A percentile compares a stretch with the other conserved stretches of the same genome.
Evolutionary conservation across 805 yeast species (phyloP).

Genomic region (Ogataea paradorogensis): DNA sequence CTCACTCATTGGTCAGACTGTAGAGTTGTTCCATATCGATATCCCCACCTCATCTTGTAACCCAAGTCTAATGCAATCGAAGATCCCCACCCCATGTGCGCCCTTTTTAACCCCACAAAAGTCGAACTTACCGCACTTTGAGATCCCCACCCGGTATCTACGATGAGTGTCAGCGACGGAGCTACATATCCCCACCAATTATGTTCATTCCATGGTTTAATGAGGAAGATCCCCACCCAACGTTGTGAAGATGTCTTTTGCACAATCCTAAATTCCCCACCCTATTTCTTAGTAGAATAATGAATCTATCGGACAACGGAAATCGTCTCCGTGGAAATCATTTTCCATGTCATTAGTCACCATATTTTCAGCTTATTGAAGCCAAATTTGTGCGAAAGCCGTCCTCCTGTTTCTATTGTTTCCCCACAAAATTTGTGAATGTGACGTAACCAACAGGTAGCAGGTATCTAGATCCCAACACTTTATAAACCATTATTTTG

Average conservation of each 20-base stretch:
- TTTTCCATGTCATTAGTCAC: neutral
- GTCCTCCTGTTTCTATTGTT: neutral
- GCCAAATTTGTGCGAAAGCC: neutral
- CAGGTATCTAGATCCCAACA: neutral
- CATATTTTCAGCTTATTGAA: neutral
- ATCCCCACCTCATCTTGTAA: neutral
- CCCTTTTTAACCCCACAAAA: too few relatives aligned
- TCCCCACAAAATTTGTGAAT: neutral
- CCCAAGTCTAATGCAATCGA: too few relatives aligned
- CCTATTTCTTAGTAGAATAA: neutral
- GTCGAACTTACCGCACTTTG: too few relatives aligned
- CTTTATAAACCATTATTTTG: neutral
- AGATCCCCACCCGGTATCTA: neutral
- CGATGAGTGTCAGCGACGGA: neutral
- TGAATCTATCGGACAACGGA: neutral
- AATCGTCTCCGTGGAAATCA: slow-evolving; percentile 2
- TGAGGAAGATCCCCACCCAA: neutral
- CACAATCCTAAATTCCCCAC: neutral
- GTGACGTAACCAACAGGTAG: neutral
- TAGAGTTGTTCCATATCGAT: neutral
- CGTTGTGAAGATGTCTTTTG: neutral
- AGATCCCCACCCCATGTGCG: too few relatives aligned
- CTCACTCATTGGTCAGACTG: too few relatives aligned
- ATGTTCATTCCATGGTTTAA: neutral
- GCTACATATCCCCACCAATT: neutral